Conservation (phyloP, 2,329 filamentous ascomycete genomes). For the Aschersonia sp. region DNA sequence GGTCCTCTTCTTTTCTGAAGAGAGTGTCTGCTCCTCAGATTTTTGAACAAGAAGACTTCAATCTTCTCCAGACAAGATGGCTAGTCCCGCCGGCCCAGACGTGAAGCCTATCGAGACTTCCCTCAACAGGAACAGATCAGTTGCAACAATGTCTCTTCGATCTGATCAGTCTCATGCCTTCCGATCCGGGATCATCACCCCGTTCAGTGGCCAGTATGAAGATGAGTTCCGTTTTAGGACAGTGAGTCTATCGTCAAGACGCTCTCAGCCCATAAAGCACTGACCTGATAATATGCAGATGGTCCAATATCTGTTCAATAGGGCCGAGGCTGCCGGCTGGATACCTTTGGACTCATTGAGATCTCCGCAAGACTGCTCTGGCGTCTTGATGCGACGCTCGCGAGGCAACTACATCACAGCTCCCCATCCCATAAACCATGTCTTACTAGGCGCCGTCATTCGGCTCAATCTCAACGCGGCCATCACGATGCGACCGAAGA, state of each 20-base stretch:
- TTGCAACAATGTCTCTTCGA: conserved; percentile 1
- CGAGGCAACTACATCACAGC: conserved; percentile 25
- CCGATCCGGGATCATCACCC: conserved; percentile 1
- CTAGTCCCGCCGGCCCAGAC: background rate
- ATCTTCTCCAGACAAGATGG: conserved; percentile 1
- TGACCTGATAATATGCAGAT: conserved; percentile 9
- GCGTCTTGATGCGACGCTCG: conserved; percentile 23
- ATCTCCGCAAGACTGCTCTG: conserved; percentile 11
- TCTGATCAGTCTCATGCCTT: conserved; percentile 1
- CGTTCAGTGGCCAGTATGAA: conserved; percentile 7
- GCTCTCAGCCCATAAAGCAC: background rate
- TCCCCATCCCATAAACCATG: conserved; percentile 20
- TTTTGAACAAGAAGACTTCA: no score
- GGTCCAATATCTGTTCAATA: conserved; percentile 15
- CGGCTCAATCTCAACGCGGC: conserved; percentile 30
- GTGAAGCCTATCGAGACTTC: background rate
- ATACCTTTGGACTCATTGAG: conserved; percentile 9
- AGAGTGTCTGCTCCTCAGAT: no score
- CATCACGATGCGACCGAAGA: conserved; percentile 33
- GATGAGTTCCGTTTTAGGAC: conserved; percentile 17
- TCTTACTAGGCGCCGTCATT: conserved; percentile 25
- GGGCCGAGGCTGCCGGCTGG: conserved; percentile 15
- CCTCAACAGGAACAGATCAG: conserved; percentile 3
- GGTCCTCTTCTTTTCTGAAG: background rate
- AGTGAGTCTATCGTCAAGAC: conserved; percentile 7